Evolutionary conservation across 305 asterid genomes (phyloP).

Genomic region (Solanum aculeatissimum): DNA sequence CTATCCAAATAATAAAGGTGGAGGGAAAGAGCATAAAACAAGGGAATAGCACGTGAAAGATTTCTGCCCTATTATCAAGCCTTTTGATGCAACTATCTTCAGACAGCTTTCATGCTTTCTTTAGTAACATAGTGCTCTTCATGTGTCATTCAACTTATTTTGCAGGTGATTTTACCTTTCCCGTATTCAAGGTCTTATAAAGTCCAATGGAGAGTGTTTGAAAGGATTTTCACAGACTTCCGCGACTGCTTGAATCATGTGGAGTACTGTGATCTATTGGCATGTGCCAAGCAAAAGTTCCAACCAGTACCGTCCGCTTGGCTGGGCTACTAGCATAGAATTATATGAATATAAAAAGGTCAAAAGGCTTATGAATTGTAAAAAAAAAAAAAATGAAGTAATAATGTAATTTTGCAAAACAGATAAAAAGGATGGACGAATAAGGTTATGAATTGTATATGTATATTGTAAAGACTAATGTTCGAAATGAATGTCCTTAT

Average conservation of each 20-base stretch:
- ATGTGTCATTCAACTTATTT: not conserved
- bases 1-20: not conserved
- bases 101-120: not conserved
- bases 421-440: not conserved
- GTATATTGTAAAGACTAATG: not conserved
- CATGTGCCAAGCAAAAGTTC: conserved; percentile 51
- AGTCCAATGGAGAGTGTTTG: conserved; percentile 65
- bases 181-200: conserved; percentile 62
- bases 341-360: not conserved
- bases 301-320: conserved; percentile 61
- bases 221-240: conserved; percentile 63
- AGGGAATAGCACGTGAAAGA: not conserved
- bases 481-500: not conserved
- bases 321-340: conserved; percentile 36
- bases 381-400: too few species aligned
- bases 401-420: not conserved
- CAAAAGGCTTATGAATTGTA: too few species aligned
- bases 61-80: not conserved
- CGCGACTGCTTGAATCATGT: conserved; percentile 46
- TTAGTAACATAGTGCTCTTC: not conserved
- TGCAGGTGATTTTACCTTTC: conserved; percentile 49
- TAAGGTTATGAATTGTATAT: not conserved
- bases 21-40: not conserved
- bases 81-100: not conserved
- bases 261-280: conserved; percentile 50